A percentile compares a stretch with the other conserved stretches of the same genome.
These are phyloP conservation scores for Cerioporus squamosus DNA, from an alignment of 1,284 basidiomycete species.

Conservation along the genomic window DNA sequence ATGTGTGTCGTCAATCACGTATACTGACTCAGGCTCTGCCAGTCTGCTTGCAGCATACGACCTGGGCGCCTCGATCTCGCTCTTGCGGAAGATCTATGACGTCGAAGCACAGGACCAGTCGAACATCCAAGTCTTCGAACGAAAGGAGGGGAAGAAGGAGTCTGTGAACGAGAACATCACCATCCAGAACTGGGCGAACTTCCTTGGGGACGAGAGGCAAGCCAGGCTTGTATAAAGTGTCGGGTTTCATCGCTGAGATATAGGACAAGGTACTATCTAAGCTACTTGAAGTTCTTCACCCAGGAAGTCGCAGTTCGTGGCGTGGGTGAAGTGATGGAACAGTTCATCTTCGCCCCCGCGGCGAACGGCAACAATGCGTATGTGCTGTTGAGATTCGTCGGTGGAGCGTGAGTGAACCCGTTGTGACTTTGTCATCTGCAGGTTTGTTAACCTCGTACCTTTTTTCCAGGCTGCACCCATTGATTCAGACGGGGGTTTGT, in stretches of 20 bases:
- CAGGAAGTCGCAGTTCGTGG: conserved; percentile 49
- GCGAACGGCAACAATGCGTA: conserved; percentile 50
- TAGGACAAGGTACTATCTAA: conserved; percentile 49
- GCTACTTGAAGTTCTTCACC: conserved; percentile 62
- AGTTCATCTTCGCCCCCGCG: conserved; percentile 56
- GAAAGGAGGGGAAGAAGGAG: conserved; percentile 35
- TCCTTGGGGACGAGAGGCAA: conserved; percentile 58
- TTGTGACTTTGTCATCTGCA: background rate
- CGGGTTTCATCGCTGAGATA: background rate
- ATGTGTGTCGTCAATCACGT: background rate
- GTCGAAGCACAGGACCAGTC: conserved; percentile 44
- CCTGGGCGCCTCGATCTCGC: conserved; percentile 56
- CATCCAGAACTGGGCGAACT: conserved; percentile 56
- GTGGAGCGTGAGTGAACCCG: conserved; percentile 52
- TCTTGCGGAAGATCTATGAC: conserved; percentile 59
- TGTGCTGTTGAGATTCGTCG: conserved; percentile 62
- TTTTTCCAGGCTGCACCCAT: conserved; percentile 53
- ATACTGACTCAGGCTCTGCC: background rate
- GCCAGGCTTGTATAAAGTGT: conserved; percentile 16
- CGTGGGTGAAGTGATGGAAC: conserved; percentile 46
- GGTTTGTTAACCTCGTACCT: background rate
- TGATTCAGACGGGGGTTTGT: conserved; percentile 68
- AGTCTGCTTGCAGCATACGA: conserved; percentile 69
- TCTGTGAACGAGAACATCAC: conserved; percentile 44
- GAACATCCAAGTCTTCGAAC: conserved; percentile 47